Conservation (phyloP, 2,329 filamentous ascomycete genomes). For the Ophiostoma piceae region DNA sequence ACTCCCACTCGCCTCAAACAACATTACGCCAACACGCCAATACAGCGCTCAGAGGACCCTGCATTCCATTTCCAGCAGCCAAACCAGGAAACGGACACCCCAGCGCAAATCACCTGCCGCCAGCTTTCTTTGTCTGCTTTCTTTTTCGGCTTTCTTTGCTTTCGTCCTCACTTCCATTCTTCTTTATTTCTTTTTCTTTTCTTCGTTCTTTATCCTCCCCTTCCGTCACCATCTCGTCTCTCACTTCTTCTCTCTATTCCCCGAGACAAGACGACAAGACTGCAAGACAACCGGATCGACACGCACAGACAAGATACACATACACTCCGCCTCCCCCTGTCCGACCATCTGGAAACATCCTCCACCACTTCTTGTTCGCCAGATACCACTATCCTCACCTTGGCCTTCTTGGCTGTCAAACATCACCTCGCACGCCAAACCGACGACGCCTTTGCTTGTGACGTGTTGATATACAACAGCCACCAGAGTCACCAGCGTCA, state of each 20-base stretch:
- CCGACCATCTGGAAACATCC: slow-evolving; percentile 11
- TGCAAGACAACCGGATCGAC: background rate
- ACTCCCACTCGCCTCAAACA: background rate
- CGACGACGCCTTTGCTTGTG: background rate
- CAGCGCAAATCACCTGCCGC: slow-evolving; percentile 16
- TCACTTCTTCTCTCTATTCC: background rate
- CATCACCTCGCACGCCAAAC: background rate
- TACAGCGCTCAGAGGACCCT: slow-evolving; percentile 18
- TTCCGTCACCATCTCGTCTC: background rate
- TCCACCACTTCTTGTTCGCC: background rate
- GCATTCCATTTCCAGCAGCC: slow-evolving; percentile 17
- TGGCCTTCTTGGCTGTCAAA: slow-evolving; percentile 16
- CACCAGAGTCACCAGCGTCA: background rate
- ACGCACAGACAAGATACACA: background rate
- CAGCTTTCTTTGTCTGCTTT: slow-evolving; percentile 17
- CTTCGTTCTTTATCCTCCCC: background rate
- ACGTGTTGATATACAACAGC: background rate
- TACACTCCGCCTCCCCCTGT: slow-evolving; percentile 5
- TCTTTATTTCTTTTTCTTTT: slow-evolving; percentile 10
- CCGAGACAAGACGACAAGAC: slow-evolving; percentile 4
- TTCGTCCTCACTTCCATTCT: background rate
- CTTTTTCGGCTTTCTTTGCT: slow-evolving; percentile 13
- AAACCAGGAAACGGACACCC: slow-evolving; percentile 7
- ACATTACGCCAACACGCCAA: background rate
- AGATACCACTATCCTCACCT: slow-evolving; percentile 12